Evolutionary conservation across 306 rosid genomes (phyloP), one percentile per base, ranked within the genome.

Genomic region (Prunus salicina): DNA sequence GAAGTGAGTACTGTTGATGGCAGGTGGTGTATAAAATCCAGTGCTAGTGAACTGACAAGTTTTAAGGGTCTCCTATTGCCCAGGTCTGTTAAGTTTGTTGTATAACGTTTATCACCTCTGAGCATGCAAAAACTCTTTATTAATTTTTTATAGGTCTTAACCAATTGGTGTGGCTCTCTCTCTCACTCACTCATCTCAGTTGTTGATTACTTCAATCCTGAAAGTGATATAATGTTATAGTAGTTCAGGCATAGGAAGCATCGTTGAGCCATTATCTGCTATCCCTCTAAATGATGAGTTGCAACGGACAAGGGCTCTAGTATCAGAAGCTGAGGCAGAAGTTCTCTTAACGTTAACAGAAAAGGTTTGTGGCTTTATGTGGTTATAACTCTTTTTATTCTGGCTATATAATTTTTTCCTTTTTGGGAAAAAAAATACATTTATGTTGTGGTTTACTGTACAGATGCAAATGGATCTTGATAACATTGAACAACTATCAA

Each of bases 201-300:
- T 75, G 69, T 80, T 64, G 81, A 82, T 27, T 71, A 67, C 76
- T 76, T 77, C 75, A 27, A 66, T 79, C 64, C 86, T 93, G 86
- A 85, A 66, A 78, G 77, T 87, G 73, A 81, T 76, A 70, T 81
- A 55, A 12, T 86, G 67, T 81, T 85, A 81, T 78, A 90, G 97
- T 90, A 87, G 85, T 80, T 81, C 92, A 62, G 92, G 96, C 72
- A 71, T 14, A 20, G 98, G 95, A 84, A 92, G 83, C 72, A 66
- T 89, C 38, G 43, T 95, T 63, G 97, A 95, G 79, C 98, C 98
- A 62, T 89, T 95, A 78, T 82, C 96, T 79, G 96, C 86, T 18
- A 81, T 95, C 73, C 90, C 96, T 82, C 84, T 89, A 77, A 95
- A 95, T 78, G 97, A 95, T 70, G 97, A 92, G 84, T 84, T 95